A percentile compares a stretch with the other conserved stretches of the same genome.
phyloP scores from a whole-genome alignment of 495 filamentous ascomycete genomes.

The Massariosphaeria phaeospora region DNA sequence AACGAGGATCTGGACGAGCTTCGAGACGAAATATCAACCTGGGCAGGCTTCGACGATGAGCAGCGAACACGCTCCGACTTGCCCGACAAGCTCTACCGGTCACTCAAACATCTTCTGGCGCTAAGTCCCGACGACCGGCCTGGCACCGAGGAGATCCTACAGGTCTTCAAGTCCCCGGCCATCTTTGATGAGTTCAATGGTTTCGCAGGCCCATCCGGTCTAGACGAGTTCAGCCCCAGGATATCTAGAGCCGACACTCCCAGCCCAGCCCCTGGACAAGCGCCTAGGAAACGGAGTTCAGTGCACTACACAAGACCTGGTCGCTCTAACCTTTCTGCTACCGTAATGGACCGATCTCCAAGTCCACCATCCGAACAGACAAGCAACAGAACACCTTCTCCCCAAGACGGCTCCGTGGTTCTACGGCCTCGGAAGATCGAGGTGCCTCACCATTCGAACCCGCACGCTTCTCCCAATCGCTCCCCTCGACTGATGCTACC shows the following conservation, averaged over 20 bases:
- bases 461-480: slow-evolving; percentile 13
- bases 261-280: slow-evolving; percentile 23
- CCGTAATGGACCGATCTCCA: slow-evolving; percentile 13
- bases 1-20: slow-evolving; percentile 87
- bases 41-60: slow-evolving; percentile 80
- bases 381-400: slow-evolving; percentile 3
- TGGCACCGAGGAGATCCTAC: slow-evolving; percentile 81
- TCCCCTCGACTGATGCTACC: slow-evolving; percentile 36
- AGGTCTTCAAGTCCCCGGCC: slow-evolving; percentile 67
- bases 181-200: slow-evolving; percentile 49
- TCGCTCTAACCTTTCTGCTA: slow-evolving; percentile 29
- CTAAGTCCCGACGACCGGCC: slow-evolving; percentile 73
- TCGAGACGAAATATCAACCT: slow-evolving; percentile 77
- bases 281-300: slow-evolving; percentile 28
- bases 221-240: slow-evolving; percentile 21
- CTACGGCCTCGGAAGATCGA: slow-evolving; percentile 34
- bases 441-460: slow-evolving; percentile 5
- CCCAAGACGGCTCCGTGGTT: slow-evolving; percentile 29
- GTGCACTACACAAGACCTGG: slow-evolving; percentile 22
- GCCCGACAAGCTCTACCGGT: slow-evolving; percentile 78
- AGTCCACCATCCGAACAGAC: slow-evolving; percentile 8
- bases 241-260: slow-evolving; percentile 33
- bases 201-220: slow-evolving; percentile 8
- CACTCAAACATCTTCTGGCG: slow-evolving; percentile 73
- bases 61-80: slow-evolving; percentile 67